A percentile compares a stretch with the other conserved stretches of the same genome.
phyloP scores from a whole-genome alignment of 2,329 filamentous ascomycete species.

The Dactylellina cionopaga region DNA sequence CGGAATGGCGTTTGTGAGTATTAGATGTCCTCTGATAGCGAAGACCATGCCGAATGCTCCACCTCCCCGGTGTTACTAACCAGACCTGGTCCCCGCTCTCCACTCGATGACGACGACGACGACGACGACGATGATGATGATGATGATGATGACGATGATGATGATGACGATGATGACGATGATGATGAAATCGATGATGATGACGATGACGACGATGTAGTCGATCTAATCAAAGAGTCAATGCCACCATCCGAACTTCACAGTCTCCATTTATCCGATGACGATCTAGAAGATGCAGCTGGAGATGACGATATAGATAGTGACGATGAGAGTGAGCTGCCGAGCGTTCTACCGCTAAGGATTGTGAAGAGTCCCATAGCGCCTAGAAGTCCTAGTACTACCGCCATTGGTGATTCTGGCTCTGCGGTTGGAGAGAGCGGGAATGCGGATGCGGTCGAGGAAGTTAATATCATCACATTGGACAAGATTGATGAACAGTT shows the following conservation, averaged over 20 bases:
- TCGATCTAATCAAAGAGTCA: conserved; percentile 49
- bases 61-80: conserved; percentile 40
- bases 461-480: conserved; percentile 50
- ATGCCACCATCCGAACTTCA: conserved; percentile 46
- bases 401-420: not conserved
- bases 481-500: conserved; percentile 51
- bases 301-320: conserved; percentile 44
- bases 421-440: not conserved
- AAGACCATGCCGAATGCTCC: conserved; percentile 45
- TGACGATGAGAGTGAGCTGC: conserved; percentile 46
- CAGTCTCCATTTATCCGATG: conserved; percentile 47
- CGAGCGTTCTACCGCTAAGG: conserved; percentile 41
- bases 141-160: conserved; percentile 26
- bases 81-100: conserved; percentile 25
- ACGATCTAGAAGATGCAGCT: conserved; percentile 45
- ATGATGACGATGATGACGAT: conserved; percentile 34
- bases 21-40: conserved; percentile 50
- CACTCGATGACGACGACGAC: conserved; percentile 20
- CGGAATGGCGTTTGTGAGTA: no score
- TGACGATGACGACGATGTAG: conserved; percentile 50
- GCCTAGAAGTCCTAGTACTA: conserved; percentile 4
- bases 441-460: conserved; percentile 33
- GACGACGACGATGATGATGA: conserved; percentile 26
- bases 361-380: conserved; percentile 33
- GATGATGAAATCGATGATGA: conserved; percentile 38